phyloP scores from a whole-genome alignment of 2,329 filamentous ascomycete genomes.

The Aschersonia sp. region DNA sequence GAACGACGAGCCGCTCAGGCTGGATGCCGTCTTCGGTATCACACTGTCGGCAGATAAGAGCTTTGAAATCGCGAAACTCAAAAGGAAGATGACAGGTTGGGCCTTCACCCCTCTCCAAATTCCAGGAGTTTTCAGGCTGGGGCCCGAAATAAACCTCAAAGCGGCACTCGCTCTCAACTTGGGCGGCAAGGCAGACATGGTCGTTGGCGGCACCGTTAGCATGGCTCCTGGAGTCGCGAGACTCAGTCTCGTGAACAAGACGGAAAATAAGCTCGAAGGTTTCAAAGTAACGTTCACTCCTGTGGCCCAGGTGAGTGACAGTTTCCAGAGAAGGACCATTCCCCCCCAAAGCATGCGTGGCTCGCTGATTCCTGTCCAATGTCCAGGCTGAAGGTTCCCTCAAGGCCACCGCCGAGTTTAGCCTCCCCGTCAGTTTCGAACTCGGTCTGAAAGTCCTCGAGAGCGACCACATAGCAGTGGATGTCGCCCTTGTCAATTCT shows the following conservation, averaged over 20 bases:
- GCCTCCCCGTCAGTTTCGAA: background rate
- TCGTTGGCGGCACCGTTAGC: background rate
- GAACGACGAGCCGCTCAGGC: background rate
- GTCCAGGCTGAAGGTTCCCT: background rate
- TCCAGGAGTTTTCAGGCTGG: background rate
- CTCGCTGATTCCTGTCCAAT: background rate
- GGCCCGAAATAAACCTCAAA: background rate
- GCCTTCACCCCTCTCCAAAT: background rate
- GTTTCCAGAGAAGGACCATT: too few relatives aligned
- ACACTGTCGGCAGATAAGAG: background rate
- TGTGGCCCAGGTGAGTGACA: background rate
- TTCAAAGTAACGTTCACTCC: background rate
- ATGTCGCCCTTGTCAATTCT: background rate
- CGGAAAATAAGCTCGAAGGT: background rate
- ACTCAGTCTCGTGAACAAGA: background rate
- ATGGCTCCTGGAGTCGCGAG: background rate
- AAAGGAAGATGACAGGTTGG: background rate
- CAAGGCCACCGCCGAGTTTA: background rate
- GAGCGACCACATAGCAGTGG: too few relatives aligned
- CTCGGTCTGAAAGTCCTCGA: background rate
- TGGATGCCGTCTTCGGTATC: background rate
- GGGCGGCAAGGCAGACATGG: background rate
- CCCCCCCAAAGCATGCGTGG: background rate
- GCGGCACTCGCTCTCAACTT: background rate
- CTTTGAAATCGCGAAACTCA: background rate